Conservation (phyloP, 2,329 filamentous ascomycete genomes). For the Dothistroma septosporum region DNA sequence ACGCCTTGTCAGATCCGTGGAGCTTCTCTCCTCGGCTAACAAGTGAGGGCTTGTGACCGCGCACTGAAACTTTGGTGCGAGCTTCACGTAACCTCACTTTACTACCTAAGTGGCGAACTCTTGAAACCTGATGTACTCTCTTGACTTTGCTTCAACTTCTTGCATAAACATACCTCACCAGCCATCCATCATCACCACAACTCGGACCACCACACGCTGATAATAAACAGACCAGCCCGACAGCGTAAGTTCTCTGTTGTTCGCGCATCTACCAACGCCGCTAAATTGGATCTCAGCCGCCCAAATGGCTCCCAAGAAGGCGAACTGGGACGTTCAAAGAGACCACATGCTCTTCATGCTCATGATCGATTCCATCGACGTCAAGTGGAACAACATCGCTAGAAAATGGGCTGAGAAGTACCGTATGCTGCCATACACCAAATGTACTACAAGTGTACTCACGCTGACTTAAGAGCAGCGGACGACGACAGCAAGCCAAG, state of each 20-base stretch:
- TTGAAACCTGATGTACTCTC: neutral
- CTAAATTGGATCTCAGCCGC: neutral
- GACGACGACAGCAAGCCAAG: slow-evolving; percentile 16
- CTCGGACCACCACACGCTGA: too few species aligned
- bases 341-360: slow-evolving; percentile 28
- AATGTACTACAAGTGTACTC: too few species aligned
- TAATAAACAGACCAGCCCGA: too few species aligned
- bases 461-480: slow-evolving; percentile 13
- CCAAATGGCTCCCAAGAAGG: slow-evolving; percentile 18
- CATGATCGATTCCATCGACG: slow-evolving; percentile 17
- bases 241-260: too few species aligned
- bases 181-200: too few species aligned
- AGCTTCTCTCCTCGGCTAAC: neutral
- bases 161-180: too few species aligned
- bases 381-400: slow-evolving; percentile 16
- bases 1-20: neutral
- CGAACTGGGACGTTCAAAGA: slow-evolving; percentile 22
- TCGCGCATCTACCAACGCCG: neutral
- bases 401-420: slow-evolving; percentile 18
- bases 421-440: slow-evolving; percentile 1
- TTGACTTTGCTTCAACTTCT: neutral
- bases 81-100: neutral
- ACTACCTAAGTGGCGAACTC: neutral
- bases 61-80: neutral
- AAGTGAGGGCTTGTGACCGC: neutral